Evolutionary conservation across 352 stramenopile genomes (phyloP), one percentile per base, ranked within the genome.

Genomic region (Phytophthora europaea): DNA sequence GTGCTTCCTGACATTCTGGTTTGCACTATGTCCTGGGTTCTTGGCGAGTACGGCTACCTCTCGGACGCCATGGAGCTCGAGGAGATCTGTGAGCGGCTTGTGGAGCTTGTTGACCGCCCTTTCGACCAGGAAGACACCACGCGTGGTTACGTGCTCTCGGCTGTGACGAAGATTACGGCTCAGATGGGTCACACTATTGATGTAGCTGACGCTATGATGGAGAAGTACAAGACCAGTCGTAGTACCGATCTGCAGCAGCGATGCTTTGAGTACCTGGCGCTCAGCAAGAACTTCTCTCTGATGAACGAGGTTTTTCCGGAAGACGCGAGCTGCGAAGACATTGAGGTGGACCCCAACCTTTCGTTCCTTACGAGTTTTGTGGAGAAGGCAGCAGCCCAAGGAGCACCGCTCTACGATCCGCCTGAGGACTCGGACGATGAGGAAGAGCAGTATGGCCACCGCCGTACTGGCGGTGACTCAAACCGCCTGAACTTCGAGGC

Each of bases 11-110:
- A 97, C 72, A 98, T 99, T 43, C 85, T 99, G 48, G 91, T 99
- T 74, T 99, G 94, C 77, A 99, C 98, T 4, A 98, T 99, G 88
- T 90, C 98, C 6, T 99, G 98, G 98, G 95, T 99, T 33, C 90
- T 99, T 47, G 98, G 98, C 50, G 98, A 99, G 88, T 99, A 99
- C 80, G 98, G 94, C 18, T 99, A 99, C 78, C 85, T 99, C 40
- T 98, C 94, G 20, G 93, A 98, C 6, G 86, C 83, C 20, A 97
- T 98, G 81, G 88, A 95, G 50, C 82, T 99, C 13, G 94, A 98
- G 48, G 92, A 98, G 68, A 98, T 99, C 55, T 95, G 98, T 58
- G 88, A 98, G 65, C 89, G 95, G 8, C 88, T 99, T 31, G 99
- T 98, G 73, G 88, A 95, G 36, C 82, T 99, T 34, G 94, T 98